Evolutionary conservation across 164 flowering plant genomes (phyloP), one percentile per base, ranked within the genome.

Genomic region (Chimonanthus salicifolius): DNA sequence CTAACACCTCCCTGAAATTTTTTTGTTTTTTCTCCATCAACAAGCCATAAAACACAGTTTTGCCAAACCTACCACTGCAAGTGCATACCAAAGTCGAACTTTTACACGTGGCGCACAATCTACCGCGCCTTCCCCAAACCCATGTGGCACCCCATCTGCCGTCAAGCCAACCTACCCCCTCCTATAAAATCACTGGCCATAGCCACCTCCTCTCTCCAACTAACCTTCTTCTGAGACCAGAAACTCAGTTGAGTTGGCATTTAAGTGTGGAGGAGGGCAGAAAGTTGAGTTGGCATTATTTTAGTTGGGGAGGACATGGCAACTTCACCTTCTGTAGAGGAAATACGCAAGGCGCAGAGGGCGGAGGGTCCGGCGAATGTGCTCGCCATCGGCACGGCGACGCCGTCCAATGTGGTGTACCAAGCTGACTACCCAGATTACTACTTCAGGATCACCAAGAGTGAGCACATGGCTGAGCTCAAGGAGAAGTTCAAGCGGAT

Each of bases 381-480:
- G 15, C 71, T 76, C 2, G 77, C 82, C 75, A 80, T 80, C 16
- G 82, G 82, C 47, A 80, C 82, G 0, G 82, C 82, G 3, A 80
- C 77, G 10, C 82, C 82, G 3, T 20, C 82, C 43, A 76, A 80
- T 21, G 70, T 47, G 18, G 72, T 76, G 16, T 46, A 60, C 43
- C 82, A 80, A 69, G 75, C 71, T 18, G 71, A 70, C n/a, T 80
- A 80, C 71, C 82, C 82, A 0, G 82, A 80, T 16, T 80, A 76
- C 77, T 80, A 80, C 45, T 80, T 80, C 70, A 74, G 74, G n/a
- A 47, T 76, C 77, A 80, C 82, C 47, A 80, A 76, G 8, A 76
- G 79, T 70, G 82, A 80, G 72, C 82, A 80, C 75, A 67, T 63
- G 79, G 74, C 82, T 4, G 77, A 80, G 21, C 75, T 76, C 66